Evolutionary conservation across 306 rosid species (phyloP).

Genomic region (Ochetophila trinervis): DNA sequence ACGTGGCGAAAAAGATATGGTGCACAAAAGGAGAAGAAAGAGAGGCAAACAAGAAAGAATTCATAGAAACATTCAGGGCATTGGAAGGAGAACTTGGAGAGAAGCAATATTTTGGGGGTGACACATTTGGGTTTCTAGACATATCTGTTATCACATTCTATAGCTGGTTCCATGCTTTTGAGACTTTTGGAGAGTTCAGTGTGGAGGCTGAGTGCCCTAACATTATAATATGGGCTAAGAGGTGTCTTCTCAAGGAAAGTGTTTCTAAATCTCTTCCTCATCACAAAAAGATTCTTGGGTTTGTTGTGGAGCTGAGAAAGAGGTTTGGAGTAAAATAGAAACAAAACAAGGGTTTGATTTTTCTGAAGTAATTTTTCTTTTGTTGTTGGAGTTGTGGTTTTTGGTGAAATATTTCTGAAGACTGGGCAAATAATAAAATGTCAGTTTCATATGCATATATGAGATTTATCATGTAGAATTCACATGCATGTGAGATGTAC

Average conservation of each 20-base stretch:
- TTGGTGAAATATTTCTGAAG: too few species aligned
- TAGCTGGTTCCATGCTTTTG: neutral
- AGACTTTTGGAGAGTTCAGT: neutral
- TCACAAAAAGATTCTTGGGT: neutral
- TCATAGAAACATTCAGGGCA: neutral
- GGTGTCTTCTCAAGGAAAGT: neutral
- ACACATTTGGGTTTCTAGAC: neutral
- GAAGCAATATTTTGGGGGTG: neutral
- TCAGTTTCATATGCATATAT: too few species aligned
- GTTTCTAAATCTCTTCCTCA: neutral
- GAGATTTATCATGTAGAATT: too few species aligned
- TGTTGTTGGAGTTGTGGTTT: too few species aligned
- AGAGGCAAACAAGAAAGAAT: neutral
- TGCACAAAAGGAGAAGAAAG: neutral
- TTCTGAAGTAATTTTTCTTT: too few species aligned
- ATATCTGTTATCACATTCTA: neutral
- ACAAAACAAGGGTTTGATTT: too few species aligned
- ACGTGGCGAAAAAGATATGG: neutral
- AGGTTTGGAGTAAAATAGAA: neutral
- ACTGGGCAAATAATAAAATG: too few species aligned
- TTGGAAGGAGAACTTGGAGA: conserved; percentile 13
- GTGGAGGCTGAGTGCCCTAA: neutral
- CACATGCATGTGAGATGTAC: too few species aligned
- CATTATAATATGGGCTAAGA: neutral
- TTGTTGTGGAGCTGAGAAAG: neutral